phyloP scores from a whole-genome alignment of 1,284 basidiomycete genomes.

The Cryptococcus maquisensis region DNA sequence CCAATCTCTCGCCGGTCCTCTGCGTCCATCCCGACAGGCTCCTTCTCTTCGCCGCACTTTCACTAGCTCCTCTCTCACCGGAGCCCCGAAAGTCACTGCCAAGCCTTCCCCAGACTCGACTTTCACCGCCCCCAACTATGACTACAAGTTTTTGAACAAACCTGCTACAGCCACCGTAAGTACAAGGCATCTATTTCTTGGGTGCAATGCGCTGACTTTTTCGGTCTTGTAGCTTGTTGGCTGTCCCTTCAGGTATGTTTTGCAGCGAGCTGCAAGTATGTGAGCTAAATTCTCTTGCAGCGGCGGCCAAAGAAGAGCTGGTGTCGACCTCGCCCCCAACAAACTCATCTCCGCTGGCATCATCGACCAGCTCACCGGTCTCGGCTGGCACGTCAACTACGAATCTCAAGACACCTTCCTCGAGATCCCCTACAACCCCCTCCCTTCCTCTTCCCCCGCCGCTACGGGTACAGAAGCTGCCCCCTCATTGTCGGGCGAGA shows the following conservation, averaged over 20 bases:
- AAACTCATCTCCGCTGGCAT: slow-evolving; percentile 81
- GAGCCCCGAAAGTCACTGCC: slow-evolving; percentile 6
- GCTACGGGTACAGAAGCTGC: background rate
- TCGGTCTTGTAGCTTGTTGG: slow-evolving; percentile 57
- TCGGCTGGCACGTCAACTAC: slow-evolving; percentile 87
- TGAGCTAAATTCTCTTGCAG: slow-evolving; percentile 17
- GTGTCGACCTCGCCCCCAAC: slow-evolving; percentile 89
- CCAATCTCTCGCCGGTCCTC: background rate
- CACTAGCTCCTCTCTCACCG: background rate
- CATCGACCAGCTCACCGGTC: slow-evolving; percentile 64
- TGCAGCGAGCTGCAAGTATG: background rate
- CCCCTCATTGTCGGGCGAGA: background rate
- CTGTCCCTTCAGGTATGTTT: slow-evolving; percentile 63
- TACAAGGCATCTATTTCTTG: slow-evolving; percentile 10
- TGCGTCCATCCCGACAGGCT: background rate
- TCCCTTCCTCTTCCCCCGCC: slow-evolving; percentile 11
- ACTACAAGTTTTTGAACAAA: slow-evolving; percentile 57
- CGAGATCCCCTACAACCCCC: slow-evolving; percentile 54
- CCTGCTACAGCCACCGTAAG: slow-evolving; percentile 67
- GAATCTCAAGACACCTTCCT: slow-evolving; percentile 86
- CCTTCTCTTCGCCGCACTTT: background rate
- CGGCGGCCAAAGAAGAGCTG: slow-evolving; percentile 61
- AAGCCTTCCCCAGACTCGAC: slow-evolving; percentile 10
- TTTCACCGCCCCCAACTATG: slow-evolving; percentile 24
- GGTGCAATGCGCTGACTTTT: background rate